Evolutionary conservation across 257 asterid species (phyloP).

Genomic region (Solanum boliviense): DNA sequence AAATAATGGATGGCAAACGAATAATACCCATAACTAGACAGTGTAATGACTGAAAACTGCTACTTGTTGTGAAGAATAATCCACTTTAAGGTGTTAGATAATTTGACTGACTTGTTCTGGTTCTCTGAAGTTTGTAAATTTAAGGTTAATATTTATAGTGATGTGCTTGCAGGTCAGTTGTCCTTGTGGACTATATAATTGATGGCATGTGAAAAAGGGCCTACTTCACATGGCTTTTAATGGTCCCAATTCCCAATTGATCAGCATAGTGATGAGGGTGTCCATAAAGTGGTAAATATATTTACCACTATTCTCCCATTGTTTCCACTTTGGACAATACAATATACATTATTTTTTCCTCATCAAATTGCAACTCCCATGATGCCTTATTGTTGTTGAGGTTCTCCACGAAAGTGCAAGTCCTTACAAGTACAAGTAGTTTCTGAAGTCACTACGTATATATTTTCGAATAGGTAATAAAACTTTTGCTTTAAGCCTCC

Average conservation of each 20-base stretch:
- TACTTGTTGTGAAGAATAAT: background rate
- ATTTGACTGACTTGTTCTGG: background rate
- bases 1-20: constrained; percentile 8
- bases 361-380: background rate
- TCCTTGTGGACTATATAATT: background rate
- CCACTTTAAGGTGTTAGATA: background rate
- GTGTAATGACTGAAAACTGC: too few species aligned
- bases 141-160: background rate
- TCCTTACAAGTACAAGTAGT: too few species aligned
- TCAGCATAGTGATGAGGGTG: background rate
- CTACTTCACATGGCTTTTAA: constrained; percentile 12
- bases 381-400: background rate
- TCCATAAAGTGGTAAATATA: background rate
- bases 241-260: too few species aligned
- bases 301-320: background rate
- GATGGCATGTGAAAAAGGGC: background rate
- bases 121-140: background rate
- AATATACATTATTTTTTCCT: background rate
- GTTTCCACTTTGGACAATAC: background rate
- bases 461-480: too few species aligned
- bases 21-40: constrained; percentile 13
- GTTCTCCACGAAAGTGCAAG: background rate
- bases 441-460: background rate
- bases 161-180: background rate
- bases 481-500: too few species aligned